Conservation (phyloP, 805 yeast species). For the Starmerella floricola region DNA sequence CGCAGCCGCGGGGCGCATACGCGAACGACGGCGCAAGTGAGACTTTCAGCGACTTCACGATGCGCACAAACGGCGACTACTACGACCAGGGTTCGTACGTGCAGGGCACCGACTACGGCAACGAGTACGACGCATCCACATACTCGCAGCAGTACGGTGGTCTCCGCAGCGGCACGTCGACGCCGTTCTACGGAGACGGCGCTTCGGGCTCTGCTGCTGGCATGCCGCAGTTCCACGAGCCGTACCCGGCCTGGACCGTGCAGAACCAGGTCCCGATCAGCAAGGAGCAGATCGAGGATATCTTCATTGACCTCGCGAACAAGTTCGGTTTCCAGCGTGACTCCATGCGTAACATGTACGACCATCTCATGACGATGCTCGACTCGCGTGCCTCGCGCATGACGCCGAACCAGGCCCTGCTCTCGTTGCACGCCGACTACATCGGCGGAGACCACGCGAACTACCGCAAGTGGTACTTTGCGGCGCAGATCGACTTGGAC, state of each 20-base stretch:
- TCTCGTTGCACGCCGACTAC: slow-evolving; percentile 75
- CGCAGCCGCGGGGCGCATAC: slow-evolving; percentile 24
- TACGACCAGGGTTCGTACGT: slow-evolving; percentile 28
- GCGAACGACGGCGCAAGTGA: slow-evolving; percentile 30
- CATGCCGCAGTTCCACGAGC: slow-evolving; percentile 46
- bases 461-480: slow-evolving; percentile 84
- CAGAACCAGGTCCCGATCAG: slow-evolving; percentile 75
- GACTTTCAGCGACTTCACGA: slow-evolving; percentile 34
- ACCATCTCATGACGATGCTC: slow-evolving; percentile 63
- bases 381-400: slow-evolving; percentile 81
- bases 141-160: slow-evolving; percentile 38
- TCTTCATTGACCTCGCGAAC: slow-evolving; percentile 46
- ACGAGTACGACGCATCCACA: slow-evolving; percentile 26
- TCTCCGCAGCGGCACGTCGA: slow-evolving; percentile 65
- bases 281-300: slow-evolving; percentile 45
- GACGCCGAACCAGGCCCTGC: slow-evolving; percentile 56
- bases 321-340: slow-evolving; percentile 79
- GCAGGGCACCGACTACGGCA: slow-evolving; percentile 25
- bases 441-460: slow-evolving; percentile 85
- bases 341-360: slow-evolving; percentile 66
- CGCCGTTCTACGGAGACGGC: slow-evolving; percentile 75
- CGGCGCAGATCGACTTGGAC: slow-evolving; percentile 69
- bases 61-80: slow-evolving; percentile 34
- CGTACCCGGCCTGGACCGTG: slow-evolving; percentile 98
- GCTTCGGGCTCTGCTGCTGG: slow-evolving; percentile 25